Evolutionary conservation across 805 yeast species (phyloP).

Genomic region (Hanseniaspora pseudoguilliermondii): DNA sequence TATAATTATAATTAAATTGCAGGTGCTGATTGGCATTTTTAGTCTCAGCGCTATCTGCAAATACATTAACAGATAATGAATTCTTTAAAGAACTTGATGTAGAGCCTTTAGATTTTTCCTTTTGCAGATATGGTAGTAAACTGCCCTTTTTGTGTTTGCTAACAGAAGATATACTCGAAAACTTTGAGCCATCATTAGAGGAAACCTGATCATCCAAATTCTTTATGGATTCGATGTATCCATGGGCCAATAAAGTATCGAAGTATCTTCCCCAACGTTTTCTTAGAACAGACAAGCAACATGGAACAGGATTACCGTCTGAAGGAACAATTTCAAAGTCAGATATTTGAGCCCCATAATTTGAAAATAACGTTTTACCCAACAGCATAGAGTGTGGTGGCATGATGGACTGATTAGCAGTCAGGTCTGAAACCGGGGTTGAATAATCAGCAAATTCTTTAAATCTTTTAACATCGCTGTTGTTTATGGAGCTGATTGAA

Average conservation of each 20-base stretch:
- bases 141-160: background rate
- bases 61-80: background rate
- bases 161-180: constrained; percentile 12
- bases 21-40: background rate
- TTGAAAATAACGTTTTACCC: constrained; percentile 61
- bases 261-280: constrained; percentile 71
- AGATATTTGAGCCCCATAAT: constrained; percentile 48
- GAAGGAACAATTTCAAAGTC: constrained; percentile 61
- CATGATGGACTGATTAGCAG: constrained; percentile 55
- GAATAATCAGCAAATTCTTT: constrained; percentile 63
- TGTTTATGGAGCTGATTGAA: constrained; percentile 6
- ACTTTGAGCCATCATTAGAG: constrained; percentile 4
- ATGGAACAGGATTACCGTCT: constrained; percentile 58
- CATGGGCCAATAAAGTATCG: constrained; percentile 46
- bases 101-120: constrained; percentile 1
- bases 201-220: constrained; percentile 20
- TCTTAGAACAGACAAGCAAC: constrained; percentile 47
- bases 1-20: background rate
- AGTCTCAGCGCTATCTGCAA: background rate
- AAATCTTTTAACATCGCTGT: constrained; percentile 27
- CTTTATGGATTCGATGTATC: constrained; percentile 44
- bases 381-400: constrained; percentile 68
- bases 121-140: background rate
- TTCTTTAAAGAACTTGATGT: constrained; percentile 1
- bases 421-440: constrained; percentile 56